Evolutionary conservation across 805 yeast species (phyloP).

Genomic region (Candida nanaspora): DNA sequence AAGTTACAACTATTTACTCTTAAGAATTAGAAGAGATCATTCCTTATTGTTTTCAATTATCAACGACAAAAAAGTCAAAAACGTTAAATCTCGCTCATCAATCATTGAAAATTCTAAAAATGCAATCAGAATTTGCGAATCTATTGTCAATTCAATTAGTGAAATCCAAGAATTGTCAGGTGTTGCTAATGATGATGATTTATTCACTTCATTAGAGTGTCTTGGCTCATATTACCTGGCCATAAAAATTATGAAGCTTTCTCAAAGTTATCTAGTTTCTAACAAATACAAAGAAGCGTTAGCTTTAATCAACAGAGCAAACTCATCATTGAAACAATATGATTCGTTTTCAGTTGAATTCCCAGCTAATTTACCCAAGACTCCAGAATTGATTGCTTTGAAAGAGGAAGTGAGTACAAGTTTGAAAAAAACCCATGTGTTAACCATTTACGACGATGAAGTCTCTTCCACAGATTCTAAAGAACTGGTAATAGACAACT

Average conservation of each 20-base stretch:
- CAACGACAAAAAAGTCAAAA: conserved; percentile 15
- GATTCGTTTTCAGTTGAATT: conserved; percentile 22
- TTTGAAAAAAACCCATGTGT: conserved; percentile 32
- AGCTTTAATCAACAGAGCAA: conserved; percentile 31
- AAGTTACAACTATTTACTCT: conserved; percentile 56
- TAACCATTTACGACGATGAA: conserved; percentile 39
- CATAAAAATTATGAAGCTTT: conserved; percentile 35
- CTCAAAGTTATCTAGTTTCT: conserved; percentile 34
- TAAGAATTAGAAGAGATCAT: conserved; percentile 68
- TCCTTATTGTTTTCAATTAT: conserved; percentile 30
- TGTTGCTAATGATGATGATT: conserved; percentile 76
- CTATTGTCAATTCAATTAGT: conserved; percentile 43
- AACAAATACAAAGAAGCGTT: conserved; percentile 41
- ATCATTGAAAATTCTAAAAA: conserved; percentile 31
- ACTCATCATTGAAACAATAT: conserved; percentile 5
- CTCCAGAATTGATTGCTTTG: too few species aligned
- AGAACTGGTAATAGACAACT: conserved; percentile 23
- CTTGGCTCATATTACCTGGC: conserved; percentile 42
- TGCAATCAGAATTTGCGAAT: conserved; percentile 39
- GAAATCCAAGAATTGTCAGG: conserved; percentile 82
- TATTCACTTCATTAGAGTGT: conserved; percentile 45
- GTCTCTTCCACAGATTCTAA: conserved; percentile 2
- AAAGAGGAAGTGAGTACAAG: conserved; percentile 12
- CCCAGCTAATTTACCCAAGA: conserved; percentile 33
- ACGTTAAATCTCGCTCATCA: conserved; percentile 14